Evolutionary conservation across 2,329 filamentous ascomycete genomes (phyloP), one percentile per base, ranked within the genome.

Genomic region (Calcarisporium arbuscula): DNA sequence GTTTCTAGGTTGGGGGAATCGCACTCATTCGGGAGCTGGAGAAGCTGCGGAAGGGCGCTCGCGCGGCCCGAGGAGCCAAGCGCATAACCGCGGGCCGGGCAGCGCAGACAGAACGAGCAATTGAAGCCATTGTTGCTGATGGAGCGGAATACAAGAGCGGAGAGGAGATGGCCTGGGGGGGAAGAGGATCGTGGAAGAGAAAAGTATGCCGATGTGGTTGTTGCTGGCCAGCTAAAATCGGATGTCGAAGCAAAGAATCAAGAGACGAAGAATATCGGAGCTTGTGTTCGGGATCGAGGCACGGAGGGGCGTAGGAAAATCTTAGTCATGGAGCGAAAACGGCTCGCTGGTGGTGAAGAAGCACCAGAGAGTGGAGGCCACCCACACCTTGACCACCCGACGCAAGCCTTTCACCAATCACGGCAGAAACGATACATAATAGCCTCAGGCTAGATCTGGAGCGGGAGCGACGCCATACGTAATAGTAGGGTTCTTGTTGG

Each of bases 91-190:
- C 59, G 42, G 71, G 67, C 44, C 70, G 64, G 42, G 65, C 64
- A 44, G 62, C 61, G 58, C 68, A 63, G 44, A 75, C 56, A 54
- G 67, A 69, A 50, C 73, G 68, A 53, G 70, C 68, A 61, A 81
- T 72, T 62, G 76, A 79, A 47, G 76, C 73, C 74, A 78, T 78
- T 60, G 53, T 61, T 53, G 39, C 19, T 39, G 39, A 19, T 30
- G 46, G n/a, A n/a, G n/a, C 16, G n/a, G n/a, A n/a, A n/a, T n/a
- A n/a, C n/a, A n/a, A n/a, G 27, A 16, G 27, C 22, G 22, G 22
- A 25, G 14, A 25, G 3, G 22, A 25, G 22, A 14, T 14, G 22
- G 14, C 3, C 14, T 25, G 10, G 27, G 32, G 27, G 33, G 17
- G 31, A 44, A 19, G 20, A 30, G 14, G 32, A 26, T 32, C 18